Evolutionary conservation across 2,329 filamentous ascomycete species (phyloP).

Genomic region (Aspergillus nomiae): DNA sequence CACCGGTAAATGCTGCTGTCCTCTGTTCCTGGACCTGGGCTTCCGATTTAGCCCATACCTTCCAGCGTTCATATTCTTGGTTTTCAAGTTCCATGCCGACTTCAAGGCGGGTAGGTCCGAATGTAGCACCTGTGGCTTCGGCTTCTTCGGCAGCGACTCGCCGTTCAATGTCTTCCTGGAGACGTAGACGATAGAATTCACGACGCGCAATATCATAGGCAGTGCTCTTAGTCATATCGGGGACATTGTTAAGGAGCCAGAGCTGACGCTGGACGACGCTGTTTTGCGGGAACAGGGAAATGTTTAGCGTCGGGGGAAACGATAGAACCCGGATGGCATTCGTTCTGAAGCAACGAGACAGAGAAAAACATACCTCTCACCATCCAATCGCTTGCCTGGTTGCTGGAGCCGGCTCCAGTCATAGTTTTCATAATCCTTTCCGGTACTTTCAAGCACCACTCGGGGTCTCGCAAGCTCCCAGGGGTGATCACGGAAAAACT

Average conservation of each 20-base stretch:
- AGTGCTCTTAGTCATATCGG: slow-evolving; percentile 60
- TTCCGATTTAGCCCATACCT: slow-evolving; percentile 69
- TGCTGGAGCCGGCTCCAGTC: slow-evolving; percentile 83
- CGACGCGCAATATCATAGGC: slow-evolving; percentile 87
- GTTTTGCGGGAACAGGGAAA: slow-evolving; percentile 13
- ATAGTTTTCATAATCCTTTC: slow-evolving; percentile 72
- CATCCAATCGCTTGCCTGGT: slow-evolving; percentile 72
- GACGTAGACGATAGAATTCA: slow-evolving; percentile 86
- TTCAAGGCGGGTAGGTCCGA: slow-evolving; percentile 74
- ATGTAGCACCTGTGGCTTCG: slow-evolving; percentile 80
- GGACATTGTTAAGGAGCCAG: slow-evolving; percentile 72
- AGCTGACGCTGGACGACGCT: slow-evolving; percentile 93
- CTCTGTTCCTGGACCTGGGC: slow-evolving; percentile 52
- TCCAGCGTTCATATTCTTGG: slow-evolving; percentile 79
- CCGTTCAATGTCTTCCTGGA: slow-evolving; percentile 78
- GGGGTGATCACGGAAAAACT: slow-evolving; percentile 91
- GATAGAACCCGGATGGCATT: not conserved
- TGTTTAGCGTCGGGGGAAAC: slow-evolving; percentile 13
- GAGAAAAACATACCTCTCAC: slow-evolving; percentile 68
- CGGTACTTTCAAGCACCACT: slow-evolving; percentile 80
- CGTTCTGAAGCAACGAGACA: not conserved
- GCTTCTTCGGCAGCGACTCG: slow-evolving; percentile 89
- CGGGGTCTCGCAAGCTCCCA: slow-evolving; percentile 94
- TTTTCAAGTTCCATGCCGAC: slow-evolving; percentile 83
- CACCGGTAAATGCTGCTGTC: slow-evolving; percentile 46